Evolutionary conservation across 176 grass and related monocot species (phyloP), one percentile per base, ranked within the genome.

Genomic region (Phyllostachys edulis): DNA sequence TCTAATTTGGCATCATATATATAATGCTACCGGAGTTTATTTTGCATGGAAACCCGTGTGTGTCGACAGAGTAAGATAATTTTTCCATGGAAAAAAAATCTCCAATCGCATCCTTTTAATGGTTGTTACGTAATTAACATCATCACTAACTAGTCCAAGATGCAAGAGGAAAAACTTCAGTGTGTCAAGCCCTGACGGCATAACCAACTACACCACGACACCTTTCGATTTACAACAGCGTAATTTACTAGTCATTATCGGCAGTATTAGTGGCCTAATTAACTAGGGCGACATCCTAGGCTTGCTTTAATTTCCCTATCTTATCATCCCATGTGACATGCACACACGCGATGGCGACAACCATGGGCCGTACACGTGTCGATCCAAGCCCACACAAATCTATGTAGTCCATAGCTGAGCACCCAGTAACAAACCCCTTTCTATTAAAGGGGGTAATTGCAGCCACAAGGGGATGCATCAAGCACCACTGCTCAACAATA

Each of bases 181-280:
- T 87, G 90, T 92, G 90, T 96, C 91, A 96, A 88, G 91, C n/a
- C n/a, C 90, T 92, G 90, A 93, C 94, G 88, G 93, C 86, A 96
- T 93, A 91, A 96, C 91, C 89, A 97, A 93, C 91, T 91, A 93
- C 86, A 96, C 86, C 89, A 96, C 88, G 82, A 97, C 87, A 94
- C 91, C 89, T 38, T 27, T 14, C 10, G 54, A 5, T 17, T 1
- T 7, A 21, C 1, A 0, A 0, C 1, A 7, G 15, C 8, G 0
- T 47, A 12, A 2, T 7, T 7, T 1, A 5, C 4, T 14, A 7
- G 32, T 0, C 1, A 59, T 34, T 21, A 10, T 0, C 0, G 0
- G 0, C 0, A 27, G 9, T 20, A 63, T 7, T 20, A 29, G 7
- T 1, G 38, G 16, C 0, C 0, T 12, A 4, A 60, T 82, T 9